Evolutionary conservation across 345 rosid genomes (phyloP).

Genomic region (Populus nigra): DNA sequence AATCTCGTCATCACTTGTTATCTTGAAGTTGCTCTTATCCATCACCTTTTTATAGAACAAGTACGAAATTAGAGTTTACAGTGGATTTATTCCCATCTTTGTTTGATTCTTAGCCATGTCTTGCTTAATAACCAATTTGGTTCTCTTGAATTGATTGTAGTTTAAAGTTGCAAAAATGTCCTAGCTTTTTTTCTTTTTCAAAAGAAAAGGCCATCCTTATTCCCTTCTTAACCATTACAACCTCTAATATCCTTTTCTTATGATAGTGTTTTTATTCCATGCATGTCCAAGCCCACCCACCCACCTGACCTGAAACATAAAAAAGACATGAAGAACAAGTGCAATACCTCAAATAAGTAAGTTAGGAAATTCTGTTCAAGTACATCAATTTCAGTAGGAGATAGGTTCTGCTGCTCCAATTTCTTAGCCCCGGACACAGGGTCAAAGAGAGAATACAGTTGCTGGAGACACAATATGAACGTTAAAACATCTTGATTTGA

Average conservation of each 20-base stretch:
- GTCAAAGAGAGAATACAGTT: conserved; percentile 89
- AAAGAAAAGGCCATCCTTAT: not conserved
- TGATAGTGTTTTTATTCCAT: not conserved
- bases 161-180: not conserved
- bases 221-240: not conserved
- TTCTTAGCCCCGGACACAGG: conserved; percentile 74
- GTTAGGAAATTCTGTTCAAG: conserved; percentile 89
- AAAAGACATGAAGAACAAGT: not conserved
- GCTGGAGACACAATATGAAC: conserved; percentile 45
- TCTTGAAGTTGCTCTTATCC: conserved; percentile 94
- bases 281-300: not conserved
- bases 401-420: conserved; percentile 69
- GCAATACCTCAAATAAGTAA: conserved; percentile 76
- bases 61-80: not conserved
- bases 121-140: not conserved
- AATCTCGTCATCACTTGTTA: conserved; percentile 75
- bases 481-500: conserved; percentile 9
- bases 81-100: not conserved
- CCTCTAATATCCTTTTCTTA: no score
- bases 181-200: not conserved
- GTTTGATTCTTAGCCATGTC: not conserved
- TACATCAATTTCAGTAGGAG: conserved; percentile 59
- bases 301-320: not conserved
- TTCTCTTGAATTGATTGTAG: not conserved
- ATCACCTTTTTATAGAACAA: conserved; percentile 49